phyloP scores from a whole-genome alignment of 768 basidiomycete species.

The Tubosaeta sp. region DNA sequence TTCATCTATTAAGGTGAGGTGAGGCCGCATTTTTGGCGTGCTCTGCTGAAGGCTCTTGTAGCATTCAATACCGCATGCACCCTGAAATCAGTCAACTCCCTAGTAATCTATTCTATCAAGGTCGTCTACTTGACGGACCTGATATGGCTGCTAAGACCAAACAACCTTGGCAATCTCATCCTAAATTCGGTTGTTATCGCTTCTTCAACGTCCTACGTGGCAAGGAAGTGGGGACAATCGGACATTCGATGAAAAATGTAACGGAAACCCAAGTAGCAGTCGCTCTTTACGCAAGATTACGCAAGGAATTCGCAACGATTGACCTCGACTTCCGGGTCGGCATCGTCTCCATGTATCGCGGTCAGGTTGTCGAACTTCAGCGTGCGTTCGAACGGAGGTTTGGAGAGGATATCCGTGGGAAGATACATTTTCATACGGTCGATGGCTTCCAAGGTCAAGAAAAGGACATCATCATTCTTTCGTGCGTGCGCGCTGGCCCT shows the following conservation, averaged over 20 bases:
- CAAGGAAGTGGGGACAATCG: constrained; percentile 48
- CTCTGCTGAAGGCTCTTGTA: constrained; percentile 27
- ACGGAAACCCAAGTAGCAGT: constrained; percentile 73
- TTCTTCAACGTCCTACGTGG: constrained; percentile 82
- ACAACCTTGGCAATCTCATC: constrained; percentile 79
- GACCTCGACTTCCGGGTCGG: constrained; percentile 57
- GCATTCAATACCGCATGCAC: constrained; percentile 99
- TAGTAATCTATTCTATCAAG: constrained; percentile 82
- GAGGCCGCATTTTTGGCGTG: neutral
- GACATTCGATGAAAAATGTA: constrained; percentile 73
- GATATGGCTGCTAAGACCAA: constrained; percentile 79
- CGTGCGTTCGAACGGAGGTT: constrained; percentile 66
- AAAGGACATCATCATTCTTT: constrained; percentile 96
- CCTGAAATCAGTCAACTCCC: constrained; percentile 91
- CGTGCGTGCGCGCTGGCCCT: constrained; percentile 91
- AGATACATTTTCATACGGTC: constrained; percentile 93
- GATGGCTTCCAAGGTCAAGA: constrained; percentile 99
- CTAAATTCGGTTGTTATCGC: constrained; percentile 78
- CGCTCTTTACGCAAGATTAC: constrained; percentile 68
- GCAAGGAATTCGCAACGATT: constrained; percentile 54
- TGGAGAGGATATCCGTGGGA: constrained; percentile 62
- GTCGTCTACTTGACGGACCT: constrained; percentile 79
- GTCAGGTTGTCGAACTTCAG: constrained; percentile 75
- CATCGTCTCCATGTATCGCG: constrained; percentile 92
- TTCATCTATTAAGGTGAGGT: constrained; percentile 82